These are phyloP conservation scores for Apodospora peruviana DNA, from an alignment of 495 filamentous ascomycete genomes.

Conservation along the genomic window DNA sequence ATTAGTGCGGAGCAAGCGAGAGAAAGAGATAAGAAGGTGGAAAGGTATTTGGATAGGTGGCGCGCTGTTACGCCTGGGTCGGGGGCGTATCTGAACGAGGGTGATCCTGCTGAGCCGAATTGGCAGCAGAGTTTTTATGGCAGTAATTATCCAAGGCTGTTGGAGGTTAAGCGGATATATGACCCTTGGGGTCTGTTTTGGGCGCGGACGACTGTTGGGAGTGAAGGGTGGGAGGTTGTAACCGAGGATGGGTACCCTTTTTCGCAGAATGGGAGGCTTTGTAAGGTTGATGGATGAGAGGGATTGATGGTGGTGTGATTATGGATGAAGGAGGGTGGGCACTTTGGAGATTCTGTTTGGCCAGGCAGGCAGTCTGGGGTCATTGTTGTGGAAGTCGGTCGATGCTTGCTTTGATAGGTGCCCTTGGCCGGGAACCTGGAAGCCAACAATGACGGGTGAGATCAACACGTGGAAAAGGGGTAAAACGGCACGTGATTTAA, in stretches of 20 bases:
- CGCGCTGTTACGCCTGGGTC: conserved; percentile 27
- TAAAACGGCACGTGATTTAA: too few species aligned
- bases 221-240: conserved; percentile 42
- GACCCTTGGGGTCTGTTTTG: conserved; percentile 54
- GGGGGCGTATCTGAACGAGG: conserved; percentile 47
- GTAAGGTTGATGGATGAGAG: too few species aligned
- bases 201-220: conserved; percentile 48
- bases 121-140: conserved; percentile 58
- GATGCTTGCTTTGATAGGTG: too few species aligned
- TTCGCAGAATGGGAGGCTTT: conserved; percentile 37
- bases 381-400: too few species aligned
- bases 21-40: conserved; percentile 15
- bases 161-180: conserved; percentile 42
- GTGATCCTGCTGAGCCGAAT: conserved; percentile 47
- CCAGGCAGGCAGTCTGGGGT: too few species aligned
- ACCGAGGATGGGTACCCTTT: conserved; percentile 36
- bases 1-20: conserved; percentile 22
- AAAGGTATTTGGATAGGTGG: conserved; percentile 24
- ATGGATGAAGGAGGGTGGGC: too few species aligned
- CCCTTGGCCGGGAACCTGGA: too few species aligned
- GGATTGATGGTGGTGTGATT: too few species aligned
- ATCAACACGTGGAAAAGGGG: too few species aligned
- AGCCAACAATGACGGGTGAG: too few species aligned
- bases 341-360: too few species aligned
- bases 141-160: conserved; percentile 44